A percentile compares a stretch with the other conserved stretches of the same genome.
Evolutionary conservation across 176 grass and related monocot genomes (phyloP).

Genomic region (Pontederia crassipes): DNA sequence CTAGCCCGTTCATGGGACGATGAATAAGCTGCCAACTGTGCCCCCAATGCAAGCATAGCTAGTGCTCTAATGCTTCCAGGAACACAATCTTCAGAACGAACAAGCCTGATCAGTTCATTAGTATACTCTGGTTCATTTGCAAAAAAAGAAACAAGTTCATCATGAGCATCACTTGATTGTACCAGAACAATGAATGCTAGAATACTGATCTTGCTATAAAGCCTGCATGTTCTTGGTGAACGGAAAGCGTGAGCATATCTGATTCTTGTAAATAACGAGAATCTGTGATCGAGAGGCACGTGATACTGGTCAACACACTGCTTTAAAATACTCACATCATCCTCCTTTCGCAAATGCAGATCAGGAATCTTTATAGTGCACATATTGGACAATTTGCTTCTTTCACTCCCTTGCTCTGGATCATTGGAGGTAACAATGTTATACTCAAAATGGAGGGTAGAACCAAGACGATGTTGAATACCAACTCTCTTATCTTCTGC

Average conservation of each 20-base stretch:
- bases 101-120: slow-evolving; percentile 86
- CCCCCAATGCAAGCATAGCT: slow-evolving; percentile 91
- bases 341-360: slow-evolving; percentile 75
- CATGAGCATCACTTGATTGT: slow-evolving; percentile 88
- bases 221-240: slow-evolving; percentile 47
- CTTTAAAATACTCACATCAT: slow-evolving; percentile 81
- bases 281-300: slow-evolving; percentile 70
- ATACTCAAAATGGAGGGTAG: slow-evolving; percentile 96
- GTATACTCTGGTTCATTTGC: slow-evolving; percentile 97
- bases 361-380: slow-evolving; percentile 86
- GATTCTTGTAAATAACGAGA: slow-evolving; percentile 92
- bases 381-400: slow-evolving; percentile 46
- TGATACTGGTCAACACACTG: slow-evolving; percentile 66
- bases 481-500: slow-evolving; percentile 61
- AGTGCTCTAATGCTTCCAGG: slow-evolving; percentile 69
- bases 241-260: slow-evolving; percentile 81
- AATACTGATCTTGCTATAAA: slow-evolving; percentile 91
- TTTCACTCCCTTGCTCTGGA: slow-evolving; percentile 32
- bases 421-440: slow-evolving; percentile 30
- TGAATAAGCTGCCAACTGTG: slow-evolving; percentile 90
- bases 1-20: slow-evolving; percentile 95
- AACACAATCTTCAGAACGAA: slow-evolving; percentile 81
- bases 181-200: slow-evolving; percentile 92
- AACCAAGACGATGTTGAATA: slow-evolving; percentile 68
- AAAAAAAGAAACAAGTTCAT: slow-evolving; percentile 92